Evolutionary conservation across 176 grass and related monocot species (phyloP).

Genomic region (Olyra latifolia): DNA sequence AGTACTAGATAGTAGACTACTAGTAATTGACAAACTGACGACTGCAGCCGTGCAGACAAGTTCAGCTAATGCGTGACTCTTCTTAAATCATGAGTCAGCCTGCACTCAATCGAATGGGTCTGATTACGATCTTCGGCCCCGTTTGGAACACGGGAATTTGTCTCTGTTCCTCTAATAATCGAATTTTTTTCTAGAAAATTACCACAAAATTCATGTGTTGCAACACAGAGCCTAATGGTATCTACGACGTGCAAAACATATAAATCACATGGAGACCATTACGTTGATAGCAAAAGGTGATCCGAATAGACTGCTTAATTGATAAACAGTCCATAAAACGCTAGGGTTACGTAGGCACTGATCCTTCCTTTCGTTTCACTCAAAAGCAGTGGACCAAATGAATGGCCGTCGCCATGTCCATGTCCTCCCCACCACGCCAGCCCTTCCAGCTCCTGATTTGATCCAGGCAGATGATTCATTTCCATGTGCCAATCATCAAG

Average conservation of each 20-base stretch:
- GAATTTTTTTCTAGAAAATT: too few species aligned
- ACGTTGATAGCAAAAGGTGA: slow-evolving; percentile 5
- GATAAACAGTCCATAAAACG: slow-evolving; percentile 6
- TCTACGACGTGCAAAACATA: background rate
- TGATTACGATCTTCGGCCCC: background rate
- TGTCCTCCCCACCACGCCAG: slow-evolving; percentile 8
- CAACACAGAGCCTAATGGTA: too few species aligned
- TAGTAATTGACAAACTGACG: background rate
- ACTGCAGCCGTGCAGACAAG: background rate
- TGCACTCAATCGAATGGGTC: background rate
- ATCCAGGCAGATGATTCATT: slow-evolving; percentile 28
- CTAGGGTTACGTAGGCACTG: background rate
- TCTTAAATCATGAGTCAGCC: background rate
- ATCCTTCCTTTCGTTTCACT: slow-evolving; percentile 50
- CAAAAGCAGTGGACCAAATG: slow-evolving; percentile 35
- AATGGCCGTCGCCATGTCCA: slow-evolving; percentile 32
- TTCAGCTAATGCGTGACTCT: background rate
- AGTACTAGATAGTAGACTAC: background rate
- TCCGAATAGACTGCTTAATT: background rate
- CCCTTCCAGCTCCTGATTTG: slow-evolving; percentile 4
- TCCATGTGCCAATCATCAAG: slow-evolving; percentile 52
- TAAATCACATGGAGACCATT: background rate
- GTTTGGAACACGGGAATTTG: too few species aligned
- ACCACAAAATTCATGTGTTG: too few species aligned
- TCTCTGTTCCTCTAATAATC: too few species aligned